Conservation (phyloP, 192 early-diverging fungal species). For the Ambispora gerdemannii region DNA sequence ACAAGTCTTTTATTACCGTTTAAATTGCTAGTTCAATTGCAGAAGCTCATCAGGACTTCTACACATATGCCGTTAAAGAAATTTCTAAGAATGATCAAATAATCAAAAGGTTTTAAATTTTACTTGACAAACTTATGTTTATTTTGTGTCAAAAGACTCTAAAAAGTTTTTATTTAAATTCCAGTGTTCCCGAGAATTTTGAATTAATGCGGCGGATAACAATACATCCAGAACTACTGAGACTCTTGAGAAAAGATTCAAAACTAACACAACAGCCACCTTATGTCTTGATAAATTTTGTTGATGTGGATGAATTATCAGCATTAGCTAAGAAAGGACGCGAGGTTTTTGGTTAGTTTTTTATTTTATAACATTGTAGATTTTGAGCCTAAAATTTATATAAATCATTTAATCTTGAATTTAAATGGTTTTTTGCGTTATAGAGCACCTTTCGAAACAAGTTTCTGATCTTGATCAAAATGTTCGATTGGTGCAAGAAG, state of each 20-base stretch:
- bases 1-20: too few species aligned
- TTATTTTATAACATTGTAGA: too few species aligned
- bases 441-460: not conserved
- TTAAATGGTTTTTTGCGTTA: not conserved
- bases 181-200: slow-evolving; percentile 40
- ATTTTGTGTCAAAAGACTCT: not conserved
- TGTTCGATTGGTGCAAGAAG: slow-evolving; percentile 1
- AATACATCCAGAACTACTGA: slow-evolving; percentile 45
- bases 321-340: not conserved
- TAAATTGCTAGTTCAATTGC: slow-evolving; percentile 36
- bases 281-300: slow-evolving; percentile 11
- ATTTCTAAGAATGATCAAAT: slow-evolving; percentile 36
- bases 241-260: not conserved
- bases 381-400: not conserved
- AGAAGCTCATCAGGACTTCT: slow-evolving; percentile 45
- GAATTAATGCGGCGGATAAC: slow-evolving; percentile 43
- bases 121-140: too few species aligned
- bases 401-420: not conserved
- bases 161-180: not conserved
- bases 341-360: slow-evolving; percentile 11
- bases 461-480: not conserved
- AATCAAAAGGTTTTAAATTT: slow-evolving; percentile 36
- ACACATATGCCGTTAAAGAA: slow-evolving; percentile 41
- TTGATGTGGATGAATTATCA: slow-evolving; percentile 1
- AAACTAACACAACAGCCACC: not conserved